Base-by-base conservation (phyloP, 306 rosid species). In the Styphnolobium japonicum region DNA sequence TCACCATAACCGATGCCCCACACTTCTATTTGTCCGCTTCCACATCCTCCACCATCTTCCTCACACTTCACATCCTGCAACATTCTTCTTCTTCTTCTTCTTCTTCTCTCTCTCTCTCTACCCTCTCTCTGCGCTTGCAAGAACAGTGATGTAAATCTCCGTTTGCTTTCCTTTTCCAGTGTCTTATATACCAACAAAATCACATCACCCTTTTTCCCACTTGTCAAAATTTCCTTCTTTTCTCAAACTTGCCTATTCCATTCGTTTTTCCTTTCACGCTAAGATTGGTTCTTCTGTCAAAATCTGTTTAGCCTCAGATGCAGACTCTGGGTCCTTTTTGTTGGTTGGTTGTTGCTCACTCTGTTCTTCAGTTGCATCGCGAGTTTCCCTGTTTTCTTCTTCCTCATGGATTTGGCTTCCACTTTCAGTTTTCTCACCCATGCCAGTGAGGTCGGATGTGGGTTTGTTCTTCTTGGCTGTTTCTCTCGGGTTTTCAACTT, bases 391-490 rank as follows among this genome's bases (percentile, higher is more conserved):
- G 61, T 64, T 64, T 56, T 19, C 75, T 74, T 66, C 72, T 58
- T 76, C 33, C 71, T 58, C 46, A 88, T 91, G 97, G 90, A 77
- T 18, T 43, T 80, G 70, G 77, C 73, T 81, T 68, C 79, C 33
- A 56, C 82, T 46, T 27, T 86, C 78, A 85, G 77, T 76, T 57
- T 88, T 61, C 42, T 87, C 66, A 80, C 62, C 48, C 79, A 76
- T 58, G 65, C 61, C 9, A 42, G 51, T 37, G 71, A 82, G 7
- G 80, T 84, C 73, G 88, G 86, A 22, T 89, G 80, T 75, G 83
- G 88, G 83, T 76, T 75, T 80, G 79, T 85, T 23, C 78, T 88
- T 36, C 86, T 86, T 27, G 76, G 80, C 7, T 80, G 79, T 74
- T 71, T 81, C 76, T 85, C 62, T 0, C 81, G 60, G 29, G 0